A percentile compares a stretch with the other conserved stretches of the same genome.
These are phyloP conservation scores for Fusarium zealandicum DNA, from an alignment of 2,329 filamentous ascomycete genomes.

Conservation along the genomic window DNA sequence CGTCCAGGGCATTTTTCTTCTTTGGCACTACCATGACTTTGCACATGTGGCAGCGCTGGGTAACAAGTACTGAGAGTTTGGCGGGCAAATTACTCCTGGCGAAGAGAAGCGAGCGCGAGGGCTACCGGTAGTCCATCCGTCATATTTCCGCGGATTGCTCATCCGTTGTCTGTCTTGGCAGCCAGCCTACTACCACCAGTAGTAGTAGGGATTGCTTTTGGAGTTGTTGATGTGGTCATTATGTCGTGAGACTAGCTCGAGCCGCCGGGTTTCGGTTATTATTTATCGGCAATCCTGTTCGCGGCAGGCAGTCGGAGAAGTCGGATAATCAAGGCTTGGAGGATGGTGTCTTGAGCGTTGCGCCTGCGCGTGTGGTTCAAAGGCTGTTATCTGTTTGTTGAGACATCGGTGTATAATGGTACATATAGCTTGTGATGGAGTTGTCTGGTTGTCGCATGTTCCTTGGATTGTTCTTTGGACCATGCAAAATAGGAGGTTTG, in stretches of 20 bases:
- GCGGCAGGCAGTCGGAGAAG: slow-evolving; percentile 6
- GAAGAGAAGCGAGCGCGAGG: neutral
- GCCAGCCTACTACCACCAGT: slow-evolving; percentile 10
- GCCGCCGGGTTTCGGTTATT: slow-evolving; percentile 24
- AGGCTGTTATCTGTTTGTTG: neutral
- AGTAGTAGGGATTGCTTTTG: slow-evolving; percentile 6
- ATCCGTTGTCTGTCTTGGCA: slow-evolving; percentile 11
- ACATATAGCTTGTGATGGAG: neutral
- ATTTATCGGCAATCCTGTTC: slow-evolving; percentile 12
- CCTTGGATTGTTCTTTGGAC: neutral
- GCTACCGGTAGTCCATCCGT: neutral
- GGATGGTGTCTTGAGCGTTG: neutral
- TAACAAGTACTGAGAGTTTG: slow-evolving; percentile 10
- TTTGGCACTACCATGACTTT: slow-evolving; percentile 10
- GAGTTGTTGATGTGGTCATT: slow-evolving; percentile 9
- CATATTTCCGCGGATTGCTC: neutral
- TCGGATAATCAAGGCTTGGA: slow-evolving; percentile 12
- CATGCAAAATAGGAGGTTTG: neutral
- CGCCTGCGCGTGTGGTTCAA: neutral
- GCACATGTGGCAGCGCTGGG: neutral
- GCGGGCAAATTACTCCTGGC: slow-evolving; percentile 7
- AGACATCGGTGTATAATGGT: neutral
- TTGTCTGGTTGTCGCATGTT: neutral
- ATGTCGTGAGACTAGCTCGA: slow-evolving; percentile 9
- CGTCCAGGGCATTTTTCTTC: slow-evolving; percentile 15